Percentiles rank a stretch among this genome's conserved stretches.
These are phyloP conservation scores for Fistulina hepatica DNA, from an alignment of 1,284 basidiomycete genomes.

Conservation along the genomic window DNA sequence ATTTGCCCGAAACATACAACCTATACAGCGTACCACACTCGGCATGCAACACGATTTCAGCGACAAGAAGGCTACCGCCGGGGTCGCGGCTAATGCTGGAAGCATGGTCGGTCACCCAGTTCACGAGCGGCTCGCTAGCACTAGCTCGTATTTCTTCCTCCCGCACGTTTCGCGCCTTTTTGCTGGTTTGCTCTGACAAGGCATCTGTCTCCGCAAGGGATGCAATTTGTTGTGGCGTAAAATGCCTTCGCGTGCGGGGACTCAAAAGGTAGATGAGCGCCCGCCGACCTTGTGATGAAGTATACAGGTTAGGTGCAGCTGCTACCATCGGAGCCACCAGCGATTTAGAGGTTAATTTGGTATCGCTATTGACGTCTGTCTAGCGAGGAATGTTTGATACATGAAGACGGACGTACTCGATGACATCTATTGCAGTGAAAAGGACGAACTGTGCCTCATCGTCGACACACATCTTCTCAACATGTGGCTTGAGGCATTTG, in stretches of 20 bases:
- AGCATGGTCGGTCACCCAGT: slow-evolving; percentile 53
- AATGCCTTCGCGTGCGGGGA: slow-evolving; percentile 70
- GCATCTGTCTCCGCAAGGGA: slow-evolving; percentile 62
- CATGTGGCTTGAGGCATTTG: slow-evolving; percentile 76
- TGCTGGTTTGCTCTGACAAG: slow-evolving; percentile 57
- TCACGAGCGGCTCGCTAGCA: slow-evolving; percentile 60
- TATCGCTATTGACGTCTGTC: slow-evolving; percentile 50
- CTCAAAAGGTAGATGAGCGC: slow-evolving; percentile 72
- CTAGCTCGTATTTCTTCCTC: slow-evolving; percentile 58
- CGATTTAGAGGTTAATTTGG: slow-evolving; percentile 74
- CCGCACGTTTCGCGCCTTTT: slow-evolving; percentile 58
- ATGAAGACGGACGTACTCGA: slow-evolving; percentile 49
- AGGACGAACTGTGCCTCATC: slow-evolving; percentile 82
- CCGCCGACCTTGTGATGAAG: slow-evolving; percentile 58
- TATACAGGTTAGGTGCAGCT: slow-evolving; percentile 43
- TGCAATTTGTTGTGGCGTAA: slow-evolving; percentile 67
- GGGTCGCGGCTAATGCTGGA: slow-evolving; percentile 57
- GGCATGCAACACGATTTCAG: slow-evolving; percentile 73
- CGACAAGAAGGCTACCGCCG: slow-evolving; percentile 64
- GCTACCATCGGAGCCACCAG: slow-evolving; percentile 55
- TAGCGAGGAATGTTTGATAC: slow-evolving; percentile 1
- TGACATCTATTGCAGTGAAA: slow-evolving; percentile 78
- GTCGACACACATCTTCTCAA: slow-evolving; percentile 75
- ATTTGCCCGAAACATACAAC: slow-evolving; percentile 1
- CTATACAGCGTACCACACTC: slow-evolving; percentile 53